phyloP scores from a whole-genome alignment of 352 stramenopile species.

The Pythium brassicae region DNA sequence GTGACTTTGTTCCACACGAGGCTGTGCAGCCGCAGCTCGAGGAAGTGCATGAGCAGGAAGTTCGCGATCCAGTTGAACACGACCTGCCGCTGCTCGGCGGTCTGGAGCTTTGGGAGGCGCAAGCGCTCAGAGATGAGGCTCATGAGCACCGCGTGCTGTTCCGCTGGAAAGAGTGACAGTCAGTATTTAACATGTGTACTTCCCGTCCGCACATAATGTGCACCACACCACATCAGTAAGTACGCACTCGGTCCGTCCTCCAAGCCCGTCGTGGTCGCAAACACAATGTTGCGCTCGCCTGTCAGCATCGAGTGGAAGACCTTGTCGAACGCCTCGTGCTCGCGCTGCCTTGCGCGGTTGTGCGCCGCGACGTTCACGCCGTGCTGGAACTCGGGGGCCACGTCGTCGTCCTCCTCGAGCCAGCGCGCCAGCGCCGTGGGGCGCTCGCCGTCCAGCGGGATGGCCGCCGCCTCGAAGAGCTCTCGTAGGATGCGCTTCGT shows the following conservation, averaged over 20 bases:
- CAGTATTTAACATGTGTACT: no score
- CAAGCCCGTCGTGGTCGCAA: slow-evolving; percentile 59
- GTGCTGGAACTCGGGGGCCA: slow-evolving; percentile 27
- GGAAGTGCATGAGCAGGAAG: slow-evolving; percentile 77
- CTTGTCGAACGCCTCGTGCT: slow-evolving; percentile 54
- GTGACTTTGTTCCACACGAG: slow-evolving; percentile 85
- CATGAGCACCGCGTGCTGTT: slow-evolving; percentile 60
- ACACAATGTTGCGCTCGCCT: slow-evolving; percentile 75
- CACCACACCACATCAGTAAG: neutral
- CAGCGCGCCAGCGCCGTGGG: slow-evolving; percentile 39
- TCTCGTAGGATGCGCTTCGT: slow-evolving; percentile 59
- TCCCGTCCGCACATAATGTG: no score
- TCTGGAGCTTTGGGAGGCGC: slow-evolving; percentile 53
- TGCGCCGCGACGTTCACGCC: slow-evolving; percentile 29
- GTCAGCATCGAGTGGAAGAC: slow-evolving; percentile 60
- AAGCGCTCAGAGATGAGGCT: slow-evolving; percentile 54
- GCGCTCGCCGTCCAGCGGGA: slow-evolving; percentile 31
- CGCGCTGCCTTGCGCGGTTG: slow-evolving; percentile 35
- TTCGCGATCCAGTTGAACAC: slow-evolving; percentile 80
- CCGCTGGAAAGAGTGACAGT: slow-evolving; percentile 18
- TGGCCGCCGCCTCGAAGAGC: slow-evolving; percentile 51
- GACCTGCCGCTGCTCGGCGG: slow-evolving; percentile 41
- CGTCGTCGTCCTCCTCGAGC: slow-evolving; percentile 43
- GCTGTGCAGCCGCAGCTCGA: slow-evolving; percentile 71
- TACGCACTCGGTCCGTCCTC: slow-evolving; percentile 57